Base-by-base conservation (phyloP, 805 yeast genomes). In the Priceomyces carsonii region DNA sequence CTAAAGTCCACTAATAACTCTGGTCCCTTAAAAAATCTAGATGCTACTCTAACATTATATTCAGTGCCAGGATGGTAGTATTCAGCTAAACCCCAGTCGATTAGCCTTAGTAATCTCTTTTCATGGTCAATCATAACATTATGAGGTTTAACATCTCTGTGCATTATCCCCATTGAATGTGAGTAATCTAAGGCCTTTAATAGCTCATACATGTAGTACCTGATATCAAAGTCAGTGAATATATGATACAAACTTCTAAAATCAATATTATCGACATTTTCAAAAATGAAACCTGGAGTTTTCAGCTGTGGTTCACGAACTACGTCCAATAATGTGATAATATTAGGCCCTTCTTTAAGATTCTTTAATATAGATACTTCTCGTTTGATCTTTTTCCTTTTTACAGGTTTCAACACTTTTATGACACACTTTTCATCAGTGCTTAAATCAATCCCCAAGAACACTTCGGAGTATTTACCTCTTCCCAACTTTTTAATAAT, bases 51-150 rank as follows among this genome's bases (percentile, higher is more conserved):
- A 15, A 87, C 95, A 53, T 89, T 89, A 63, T 86, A 89, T 47
- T 87, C 95, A 32, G 84, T 85, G 4, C 91, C 93, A 2, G 85
- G 82, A 55, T 89, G 96, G 61, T 89, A 89, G 55, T 85, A 89
- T 58, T 89, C 96, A 6, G 96, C 96, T 42, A 89, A 66, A 10
- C 96, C 96, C 96, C 96, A 89, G 65, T 89, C 96, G 45, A 89
- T 89, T 37, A 89, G 74, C 49, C 91, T 75, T 52, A 89, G 64
- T 26, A 69, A 65, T 46, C 73, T 75, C 29, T 55, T 59, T 17
- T 70, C 64, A 42, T 88, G 95, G 61, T 89, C 95, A 48, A 88
- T 88, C 95, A 88, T 88, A 28, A 88, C 87, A 54, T 88, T 88
- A 59, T 88, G 96, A 8, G 96, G 96, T 57, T 88, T 88, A 33